Evolutionary conservation across 2,329 filamentous ascomycete genomes (phyloP), one percentile per base, ranked within the genome.

Genomic region (Penicillium sp.): DNA sequence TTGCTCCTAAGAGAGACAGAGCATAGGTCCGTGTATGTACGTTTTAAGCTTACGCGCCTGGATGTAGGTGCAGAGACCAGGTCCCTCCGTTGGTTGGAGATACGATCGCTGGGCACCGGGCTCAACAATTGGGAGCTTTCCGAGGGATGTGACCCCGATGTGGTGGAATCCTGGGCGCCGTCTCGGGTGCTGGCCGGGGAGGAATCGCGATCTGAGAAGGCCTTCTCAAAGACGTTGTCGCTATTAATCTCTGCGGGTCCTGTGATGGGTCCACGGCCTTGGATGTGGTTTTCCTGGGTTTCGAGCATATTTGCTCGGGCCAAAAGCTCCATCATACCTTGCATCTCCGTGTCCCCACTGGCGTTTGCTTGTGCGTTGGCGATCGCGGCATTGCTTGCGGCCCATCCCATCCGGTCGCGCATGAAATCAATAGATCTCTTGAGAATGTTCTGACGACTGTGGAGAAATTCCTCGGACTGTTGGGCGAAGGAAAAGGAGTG

Each of bases 401-500:
- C 85, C 88, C 91, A 93, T 62, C 90, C 90, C 76, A 96, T 84
- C 63, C 90, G 90, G 72, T 97, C 92, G 70, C 90, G 89, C 89
- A 99, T 96, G 71, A 97, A 97, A 74, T 97, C 94, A 70, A 97
- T 88, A 9, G 93, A 96, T 58, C 93, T 85, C 77, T 96, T 96
- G 69, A 99, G 75, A 35, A 96, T 89, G 79, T 91, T 96, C 73
- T 97, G 93, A 54, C 94, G 89, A 73, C 86, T 96, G 73, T 96
- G 90, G 55, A 97, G 82, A 61, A 91, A 87, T 61, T 97, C 93
- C 70, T 96, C 93, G 3, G 93, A 93, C 75, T 96, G 93, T 66
- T 96, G 91, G 41, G 94, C 91, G 75, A 99, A 99, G 13, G 93
- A 97, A 78, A 99, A 99, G 1, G 94, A 99, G 76, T 99, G 94